Conservation (phyloP, 768 basidiomycete genomes). For the Gloeopeniophorella convolvens region DNA sequence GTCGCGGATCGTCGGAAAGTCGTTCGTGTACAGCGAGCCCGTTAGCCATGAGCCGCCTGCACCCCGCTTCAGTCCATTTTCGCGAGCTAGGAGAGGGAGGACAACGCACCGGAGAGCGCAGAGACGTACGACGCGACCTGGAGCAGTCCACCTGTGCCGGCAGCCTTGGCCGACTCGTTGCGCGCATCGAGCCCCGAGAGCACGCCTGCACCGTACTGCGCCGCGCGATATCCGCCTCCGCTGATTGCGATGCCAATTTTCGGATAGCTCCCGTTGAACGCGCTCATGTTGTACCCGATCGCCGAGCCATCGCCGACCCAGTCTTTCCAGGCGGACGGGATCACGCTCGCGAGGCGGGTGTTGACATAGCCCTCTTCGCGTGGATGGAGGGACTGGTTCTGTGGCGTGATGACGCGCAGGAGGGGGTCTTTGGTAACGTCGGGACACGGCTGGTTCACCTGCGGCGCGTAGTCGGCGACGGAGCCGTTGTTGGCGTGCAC, state of each 20-base stretch:
- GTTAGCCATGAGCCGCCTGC: conserved; percentile 64
- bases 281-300: conserved; percentile 46
- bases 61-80: background rate
- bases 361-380: conserved; percentile 43
- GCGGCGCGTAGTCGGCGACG: conserved; percentile 48
- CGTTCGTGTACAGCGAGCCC: conserved; percentile 55
- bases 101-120: conserved; percentile 57
- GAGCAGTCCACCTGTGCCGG: conserved; percentile 60
- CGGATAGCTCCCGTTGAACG: conserved; percentile 38
- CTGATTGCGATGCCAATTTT: conserved; percentile 59
- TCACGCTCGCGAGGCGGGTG: conserved; percentile 34
- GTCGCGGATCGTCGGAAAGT: conserved; percentile 51
- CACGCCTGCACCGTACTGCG: conserved; percentile 57
- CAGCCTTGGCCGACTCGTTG: conserved; percentile 48
- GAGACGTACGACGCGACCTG: conserved; percentile 67
- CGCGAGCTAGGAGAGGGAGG: too few relatives aligned
- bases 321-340: conserved; percentile 45
- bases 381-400: conserved; percentile 45
- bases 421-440: conserved; percentile 40
- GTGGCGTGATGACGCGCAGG: conserved; percentile 44
- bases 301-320: conserved; percentile 53
- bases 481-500: conserved; percentile 2
- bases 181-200: conserved; percentile 54
- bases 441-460: conserved; percentile 43
- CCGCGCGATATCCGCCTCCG: conserved; percentile 66